These are phyloP conservation scores for Tilletia horrida DNA, from an alignment of 1,284 basidiomycete species.

Conservation along the genomic window DNA sequence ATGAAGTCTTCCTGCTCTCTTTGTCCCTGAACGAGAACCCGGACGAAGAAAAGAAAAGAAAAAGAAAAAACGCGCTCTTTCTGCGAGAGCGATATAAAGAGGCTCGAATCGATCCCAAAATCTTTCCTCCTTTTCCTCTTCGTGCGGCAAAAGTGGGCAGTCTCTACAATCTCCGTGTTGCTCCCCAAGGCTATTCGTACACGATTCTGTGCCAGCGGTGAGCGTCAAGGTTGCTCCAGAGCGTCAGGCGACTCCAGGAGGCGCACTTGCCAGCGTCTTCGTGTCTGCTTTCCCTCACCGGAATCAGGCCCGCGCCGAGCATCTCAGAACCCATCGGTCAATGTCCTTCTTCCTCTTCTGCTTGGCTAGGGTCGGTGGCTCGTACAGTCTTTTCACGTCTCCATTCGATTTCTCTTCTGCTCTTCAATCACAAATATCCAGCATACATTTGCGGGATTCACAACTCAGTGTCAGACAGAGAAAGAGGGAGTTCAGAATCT, in stretches of 20 bases:
- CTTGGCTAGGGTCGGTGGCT: conserved; percentile 14
- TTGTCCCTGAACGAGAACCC: too few species aligned
- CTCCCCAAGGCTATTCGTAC: background rate
- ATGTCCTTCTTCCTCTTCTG: background rate
- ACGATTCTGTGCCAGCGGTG: conserved; percentile 13
- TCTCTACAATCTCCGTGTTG: conserved; percentile 17
- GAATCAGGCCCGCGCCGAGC: conserved; percentile 7
- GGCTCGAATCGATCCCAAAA: background rate
- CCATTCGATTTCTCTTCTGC: background rate
- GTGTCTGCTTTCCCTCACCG: background rate
- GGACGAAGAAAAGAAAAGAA: too few species aligned
- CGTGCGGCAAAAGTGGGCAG: conserved; percentile 12
- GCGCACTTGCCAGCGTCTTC: conserved; percentile 17
- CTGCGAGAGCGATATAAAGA: too few species aligned
- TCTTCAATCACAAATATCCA: too few species aligned
- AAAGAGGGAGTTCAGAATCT: too few species aligned
- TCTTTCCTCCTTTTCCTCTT: conserved; percentile 1
- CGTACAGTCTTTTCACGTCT: conserved; percentile 15
- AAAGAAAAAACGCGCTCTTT: too few species aligned
- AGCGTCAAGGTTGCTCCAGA: conserved; percentile 18
- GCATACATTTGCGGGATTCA: too few species aligned
- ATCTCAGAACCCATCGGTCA: conserved; percentile 16
- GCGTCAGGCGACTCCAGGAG: conserved; percentile 17
- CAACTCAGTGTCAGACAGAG: too few species aligned
- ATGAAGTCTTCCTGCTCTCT: too few species aligned